Conservation (phyloP, 495 filamentous ascomycete species). For the Achaetomiella virescens region DNA sequence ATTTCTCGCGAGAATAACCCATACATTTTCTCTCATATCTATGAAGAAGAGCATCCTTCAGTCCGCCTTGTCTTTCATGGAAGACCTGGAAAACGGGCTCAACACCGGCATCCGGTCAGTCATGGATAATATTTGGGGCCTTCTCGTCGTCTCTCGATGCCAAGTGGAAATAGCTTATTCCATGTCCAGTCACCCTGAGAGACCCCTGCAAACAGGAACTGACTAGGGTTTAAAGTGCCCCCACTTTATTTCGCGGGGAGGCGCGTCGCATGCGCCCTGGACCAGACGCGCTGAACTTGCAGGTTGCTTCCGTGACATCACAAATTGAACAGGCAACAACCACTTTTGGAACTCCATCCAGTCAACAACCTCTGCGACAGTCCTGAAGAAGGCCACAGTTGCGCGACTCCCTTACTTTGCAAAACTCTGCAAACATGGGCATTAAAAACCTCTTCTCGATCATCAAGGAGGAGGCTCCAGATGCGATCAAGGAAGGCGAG, state of each 20-base stretch:
- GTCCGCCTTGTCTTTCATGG: too few relatives aligned
- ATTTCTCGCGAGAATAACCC: too few relatives aligned
- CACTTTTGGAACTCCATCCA: too few relatives aligned
- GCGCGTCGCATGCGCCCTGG: constrained; percentile 16
- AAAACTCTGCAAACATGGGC: constrained; percentile 56
- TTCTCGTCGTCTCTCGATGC: too few relatives aligned
- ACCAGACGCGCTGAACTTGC: constrained; percentile 10
- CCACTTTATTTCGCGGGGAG: constrained; percentile 17
- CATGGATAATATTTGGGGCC: too few relatives aligned
- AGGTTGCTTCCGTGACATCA: constrained; percentile 23
- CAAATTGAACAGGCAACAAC: constrained; percentile 1
- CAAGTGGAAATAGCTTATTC: too few relatives aligned
- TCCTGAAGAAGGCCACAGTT: not conserved
- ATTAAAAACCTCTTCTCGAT: constrained; percentile 85
- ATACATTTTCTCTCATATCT: too few relatives aligned
- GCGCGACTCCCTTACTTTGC: not conserved
- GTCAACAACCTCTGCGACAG: too few relatives aligned
- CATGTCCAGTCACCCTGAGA: not conserved
- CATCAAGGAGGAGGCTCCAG: constrained; percentile 85
- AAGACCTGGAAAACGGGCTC: too few relatives aligned
- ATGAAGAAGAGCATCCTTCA: too few relatives aligned
- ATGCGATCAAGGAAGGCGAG: constrained; percentile 91
- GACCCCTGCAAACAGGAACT: not conserved
- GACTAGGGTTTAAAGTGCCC: constrained; percentile 21
- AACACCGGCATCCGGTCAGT: too few relatives aligned